Base-by-base conservation (phyloP, 2,329 filamentous ascomycete genomes). In the Didymosphaeria variabile region DNA sequence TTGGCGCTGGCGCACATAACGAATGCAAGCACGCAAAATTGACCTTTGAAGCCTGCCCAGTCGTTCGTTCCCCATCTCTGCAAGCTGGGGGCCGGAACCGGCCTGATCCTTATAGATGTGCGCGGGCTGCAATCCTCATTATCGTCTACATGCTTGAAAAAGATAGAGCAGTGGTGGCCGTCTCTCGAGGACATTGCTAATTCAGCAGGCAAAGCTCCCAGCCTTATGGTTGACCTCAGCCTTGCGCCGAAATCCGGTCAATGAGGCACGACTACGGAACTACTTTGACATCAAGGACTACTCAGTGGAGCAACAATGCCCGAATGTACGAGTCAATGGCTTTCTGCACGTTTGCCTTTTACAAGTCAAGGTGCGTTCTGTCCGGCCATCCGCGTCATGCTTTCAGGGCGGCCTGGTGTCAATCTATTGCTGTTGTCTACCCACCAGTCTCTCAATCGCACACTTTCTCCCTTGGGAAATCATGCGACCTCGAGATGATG, bases 191-290 rank as follows among this genome's bases (percentile, higher is more conserved):
- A 32, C 8, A 34, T 34, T 6, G n/a, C 4, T 6, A n/a, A 26
- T 54, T n/a, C 23, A 31, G 3, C 15, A 44, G 26, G 38, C 52
- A 55, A 44, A 26, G 26, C 26, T 17, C 38, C 36, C 17, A 32
- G 52, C 26, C 21, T 19, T 13, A 21, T 8, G 36, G 38, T 10
- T 17, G 31, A 26, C 26, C 26, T 55, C 36, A 55, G 52, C 36
- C 26, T 55, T 45, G 52, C 38, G 38, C 38, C 52, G 17, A 26
- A 44, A 36, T 34, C 52, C 19, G 52, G 17, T 55, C 52, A 55
- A 55, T 53, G 50, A 29, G 50, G 34, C 50, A 53, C 17, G 6
- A 29, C 34, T 21, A 40, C 49, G 32, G 26, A 38, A 13, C 19
- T 19, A 26, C 17, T 38, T n/a, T 19, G 34, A 29, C 26, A 45